phyloP scores from a whole-genome alignment of 148 eudicot genomes.

The Heliamphora exappendiculata region DNA sequence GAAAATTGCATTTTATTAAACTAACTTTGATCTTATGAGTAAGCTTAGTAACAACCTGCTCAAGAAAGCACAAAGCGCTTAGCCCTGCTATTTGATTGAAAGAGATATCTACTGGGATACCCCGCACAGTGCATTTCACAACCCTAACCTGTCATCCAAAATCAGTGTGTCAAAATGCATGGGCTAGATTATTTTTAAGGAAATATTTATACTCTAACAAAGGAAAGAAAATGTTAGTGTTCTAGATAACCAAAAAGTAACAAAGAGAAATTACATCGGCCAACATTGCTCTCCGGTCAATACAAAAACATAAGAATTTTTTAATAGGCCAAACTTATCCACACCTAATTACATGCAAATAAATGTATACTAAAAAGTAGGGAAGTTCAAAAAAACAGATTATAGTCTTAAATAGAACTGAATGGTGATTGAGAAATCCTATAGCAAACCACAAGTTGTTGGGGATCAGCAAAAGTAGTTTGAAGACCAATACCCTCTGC shows the following conservation, averaged over 20 bases:
- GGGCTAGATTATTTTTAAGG: background rate
- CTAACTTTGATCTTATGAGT: background rate
- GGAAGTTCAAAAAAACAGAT: background rate
- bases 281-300: background rate
- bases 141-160: conserved; percentile 31
- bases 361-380: background rate
- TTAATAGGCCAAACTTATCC: background rate
- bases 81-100: conserved; percentile 50
- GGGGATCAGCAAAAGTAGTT: background rate
- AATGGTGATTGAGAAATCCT: background rate
- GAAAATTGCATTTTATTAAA: background rate
- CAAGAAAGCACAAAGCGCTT: conserved; percentile 37
- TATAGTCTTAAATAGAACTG: background rate
- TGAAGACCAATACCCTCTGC: background rate
- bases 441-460: background rate
- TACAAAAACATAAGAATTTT: background rate
- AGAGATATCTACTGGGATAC: conserved; percentile 43
- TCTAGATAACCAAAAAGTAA: background rate
- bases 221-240: background rate
- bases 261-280: background rate
- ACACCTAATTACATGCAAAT: background rate
- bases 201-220: background rate
- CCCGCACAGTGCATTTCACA: conserved; percentile 42
- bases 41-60: conserved; percentile 23
- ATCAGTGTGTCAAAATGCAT: background rate